Percentiles rank a stretch among this genome's conserved stretches.
Evolutionary conservation across 2,329 filamentous ascomycete species (phyloP).

Genomic region (Microsporum canis): DNA sequence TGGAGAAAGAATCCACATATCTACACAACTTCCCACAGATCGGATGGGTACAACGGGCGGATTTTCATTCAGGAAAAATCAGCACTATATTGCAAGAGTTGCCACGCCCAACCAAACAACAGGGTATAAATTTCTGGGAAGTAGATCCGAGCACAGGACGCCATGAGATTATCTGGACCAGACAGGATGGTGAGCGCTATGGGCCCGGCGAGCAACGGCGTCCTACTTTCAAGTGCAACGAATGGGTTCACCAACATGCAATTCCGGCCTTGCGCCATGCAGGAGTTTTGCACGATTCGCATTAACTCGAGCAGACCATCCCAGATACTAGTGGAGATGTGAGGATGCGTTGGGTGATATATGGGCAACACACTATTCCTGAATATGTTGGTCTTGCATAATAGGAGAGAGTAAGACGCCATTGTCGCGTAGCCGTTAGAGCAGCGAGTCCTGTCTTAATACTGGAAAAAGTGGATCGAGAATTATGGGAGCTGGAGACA

Average conservation of each 20-base stretch:
- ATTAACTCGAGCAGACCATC: neutral
- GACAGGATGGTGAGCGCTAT: constrained; percentile 12
- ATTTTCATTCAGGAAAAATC: constrained; percentile 12
- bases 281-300: constrained; percentile 9
- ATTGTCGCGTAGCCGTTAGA: too few species aligned
- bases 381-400: too few species aligned
- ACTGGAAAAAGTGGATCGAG: too few species aligned
- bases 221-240: constrained; percentile 14
- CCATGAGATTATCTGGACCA: constrained; percentile 13
- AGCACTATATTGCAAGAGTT: constrained; percentile 10
- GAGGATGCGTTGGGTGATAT: too few species aligned
- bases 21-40: constrained; percentile 8
- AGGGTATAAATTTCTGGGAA: constrained; percentile 14
- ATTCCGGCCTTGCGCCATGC: constrained; percentile 13
- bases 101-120: constrained; percentile 12
- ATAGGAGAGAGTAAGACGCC: too few species aligned
- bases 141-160: constrained; percentile 1
- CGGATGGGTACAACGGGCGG: constrained; percentile 8
- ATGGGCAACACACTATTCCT: too few species aligned
- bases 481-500: too few species aligned
- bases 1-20: neutral
- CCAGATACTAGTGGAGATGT: neutral
- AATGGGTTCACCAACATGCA: constrained; percentile 12
- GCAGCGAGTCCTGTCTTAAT: too few species aligned
- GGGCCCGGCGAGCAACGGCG: constrained; percentile 10